phyloP scores from a whole-genome alignment of 2,329 filamentous ascomycete species.

The Bipolaris bicolor region DNA sequence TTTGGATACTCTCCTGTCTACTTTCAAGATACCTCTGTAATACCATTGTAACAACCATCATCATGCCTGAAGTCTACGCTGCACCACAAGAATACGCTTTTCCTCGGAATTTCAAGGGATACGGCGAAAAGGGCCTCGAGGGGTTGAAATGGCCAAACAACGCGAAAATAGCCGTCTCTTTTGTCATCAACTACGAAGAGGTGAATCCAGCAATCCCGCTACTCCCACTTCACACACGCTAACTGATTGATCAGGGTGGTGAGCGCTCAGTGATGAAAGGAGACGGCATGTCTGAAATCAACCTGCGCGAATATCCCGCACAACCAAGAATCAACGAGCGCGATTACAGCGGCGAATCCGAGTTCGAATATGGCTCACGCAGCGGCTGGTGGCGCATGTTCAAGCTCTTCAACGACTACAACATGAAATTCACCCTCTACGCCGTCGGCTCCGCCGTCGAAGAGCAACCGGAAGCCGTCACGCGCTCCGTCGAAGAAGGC shows the following conservation, averaged over 20 bases:
- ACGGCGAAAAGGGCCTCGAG: conserved; percentile 50
- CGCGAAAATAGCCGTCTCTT: conserved; percentile 48
- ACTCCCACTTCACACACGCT: background rate
- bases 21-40: background rate
- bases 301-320: conserved; percentile 47
- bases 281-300: conserved; percentile 41
- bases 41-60: background rate
- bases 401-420: conserved; percentile 56
- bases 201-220: background rate
- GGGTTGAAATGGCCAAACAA: conserved; percentile 45
- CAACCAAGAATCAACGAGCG: conserved; percentile 51
- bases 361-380: conserved; percentile 60
- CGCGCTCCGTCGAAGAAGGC: conserved; percentile 56
- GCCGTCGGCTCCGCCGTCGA: conserved; percentile 59
- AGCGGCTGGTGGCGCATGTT: conserved; percentile 59
- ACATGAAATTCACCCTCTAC: conserved; percentile 60
- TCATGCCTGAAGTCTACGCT: conserved; percentile 36
- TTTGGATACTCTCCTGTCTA: background rate
- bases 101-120: conserved; percentile 52
- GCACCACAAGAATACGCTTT: conserved; percentile 37
- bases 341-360: conserved; percentile 55
- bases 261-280: conserved; percentile 42
- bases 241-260: conserved; percentile 35
- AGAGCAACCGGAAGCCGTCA: conserved; percentile 56
- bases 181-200: conserved; percentile 38